phyloP scores from a whole-genome alignment of 2,329 filamentous ascomycete genomes.

The Magnaporthales sp. region DNA sequence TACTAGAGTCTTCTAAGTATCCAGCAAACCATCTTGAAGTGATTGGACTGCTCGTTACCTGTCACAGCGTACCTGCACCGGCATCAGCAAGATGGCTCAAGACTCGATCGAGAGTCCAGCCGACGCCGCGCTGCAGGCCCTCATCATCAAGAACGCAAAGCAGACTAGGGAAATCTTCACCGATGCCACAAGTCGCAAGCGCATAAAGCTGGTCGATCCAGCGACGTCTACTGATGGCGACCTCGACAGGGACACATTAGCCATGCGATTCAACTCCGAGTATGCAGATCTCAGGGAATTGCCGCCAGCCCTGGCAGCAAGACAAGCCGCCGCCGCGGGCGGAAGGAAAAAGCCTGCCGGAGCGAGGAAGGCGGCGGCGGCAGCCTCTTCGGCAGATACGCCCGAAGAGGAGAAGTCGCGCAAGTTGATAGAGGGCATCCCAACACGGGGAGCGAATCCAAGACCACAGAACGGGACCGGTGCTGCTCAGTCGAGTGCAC shows the following conservation, averaged over 20 bases:
- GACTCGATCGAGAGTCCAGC: conserved; percentile 16
- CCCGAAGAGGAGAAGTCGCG: conserved; percentile 38
- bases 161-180: conserved; percentile 29
- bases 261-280: conserved; percentile 58
- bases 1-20: background rate
- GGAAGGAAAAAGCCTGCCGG: conserved; percentile 53
- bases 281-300: conserved; percentile 72
- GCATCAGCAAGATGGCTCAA: conserved; percentile 18
- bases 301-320: conserved; percentile 69
- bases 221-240: conserved; percentile 25
- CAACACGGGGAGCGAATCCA: conserved; percentile 21
- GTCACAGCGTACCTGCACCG: background rate
- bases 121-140: conserved; percentile 21
- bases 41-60: background rate
- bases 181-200: conserved; percentile 20
- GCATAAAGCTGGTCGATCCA: conserved; percentile 25
- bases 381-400: conserved; percentile 22
- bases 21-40: background rate
- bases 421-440: conserved; percentile 59
- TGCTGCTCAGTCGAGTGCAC: conserved; percentile 22
- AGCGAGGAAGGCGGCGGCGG: conserved; percentile 31
- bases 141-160: conserved; percentile 32
- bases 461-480: conserved; percentile 19
- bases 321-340: conserved; percentile 58
- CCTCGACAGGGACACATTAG: conserved; percentile 33